These are phyloP conservation scores for Heterobasidion occidentale DNA, from an alignment of 1,284 basidiomycete genomes.

Conservation along the genomic window DNA sequence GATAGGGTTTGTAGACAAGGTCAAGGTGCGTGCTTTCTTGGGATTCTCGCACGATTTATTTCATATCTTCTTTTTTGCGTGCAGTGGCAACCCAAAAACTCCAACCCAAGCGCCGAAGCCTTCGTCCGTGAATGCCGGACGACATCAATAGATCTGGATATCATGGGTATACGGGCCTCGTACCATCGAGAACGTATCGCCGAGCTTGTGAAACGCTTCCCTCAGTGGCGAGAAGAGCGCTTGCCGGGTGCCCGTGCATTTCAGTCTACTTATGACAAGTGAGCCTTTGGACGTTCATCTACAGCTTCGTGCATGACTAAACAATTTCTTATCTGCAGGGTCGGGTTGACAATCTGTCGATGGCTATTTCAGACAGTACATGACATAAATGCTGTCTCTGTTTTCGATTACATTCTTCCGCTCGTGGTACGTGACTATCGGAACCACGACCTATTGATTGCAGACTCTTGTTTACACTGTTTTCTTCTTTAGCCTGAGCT, in stretches of 20 bases:
- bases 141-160: constrained; percentile 50
- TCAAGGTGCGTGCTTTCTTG: constrained; percentile 35
- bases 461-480: not conserved
- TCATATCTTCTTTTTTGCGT: not conserved
- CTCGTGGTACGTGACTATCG: constrained; percentile 46
- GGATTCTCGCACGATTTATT: constrained; percentile 13
- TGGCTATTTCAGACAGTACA: constrained; percentile 71
- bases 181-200: constrained; percentile 54
- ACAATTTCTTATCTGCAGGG: constrained; percentile 26
- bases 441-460: not conserved
- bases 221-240: constrained; percentile 61
- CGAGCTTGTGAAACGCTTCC: constrained; percentile 57
- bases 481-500: constrained; percentile 47
- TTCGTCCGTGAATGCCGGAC: constrained; percentile 69
- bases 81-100: constrained; percentile 63
- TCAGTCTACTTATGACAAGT: constrained; percentile 79
- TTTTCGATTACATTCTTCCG: constrained; percentile 76
- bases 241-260: constrained; percentile 69
- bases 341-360: constrained; percentile 60
- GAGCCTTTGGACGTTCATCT: constrained; percentile 16
- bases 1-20: constrained; percentile 65
- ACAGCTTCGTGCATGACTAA: not conserved
- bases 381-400: constrained; percentile 66
- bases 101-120: constrained; percentile 57
- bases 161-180: constrained; percentile 70